Evolutionary conservation across 164 flowering plant species (phyloP).

Genomic region (Nelumbo lutea): DNA sequence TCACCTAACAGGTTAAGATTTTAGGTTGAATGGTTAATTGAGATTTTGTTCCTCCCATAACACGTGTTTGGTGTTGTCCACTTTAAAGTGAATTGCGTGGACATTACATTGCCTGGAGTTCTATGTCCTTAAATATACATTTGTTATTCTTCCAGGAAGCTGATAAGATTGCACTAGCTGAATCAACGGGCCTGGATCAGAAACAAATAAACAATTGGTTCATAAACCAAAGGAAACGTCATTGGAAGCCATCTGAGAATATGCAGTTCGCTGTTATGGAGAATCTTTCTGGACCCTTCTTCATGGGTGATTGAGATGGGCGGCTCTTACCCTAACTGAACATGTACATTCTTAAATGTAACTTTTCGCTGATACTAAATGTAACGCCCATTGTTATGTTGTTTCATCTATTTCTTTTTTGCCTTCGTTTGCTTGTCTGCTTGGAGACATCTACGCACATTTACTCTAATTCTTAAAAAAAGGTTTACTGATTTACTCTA

Average conservation of each 20-base stretch:
- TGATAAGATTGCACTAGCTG: slow-evolving; percentile 51
- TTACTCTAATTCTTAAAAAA: too few species aligned
- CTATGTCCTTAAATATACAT: too few species aligned
- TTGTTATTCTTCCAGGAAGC: slow-evolving; percentile 33
- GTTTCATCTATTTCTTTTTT: background rate
- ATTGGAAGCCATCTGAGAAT: slow-evolving; percentile 74
- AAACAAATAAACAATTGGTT: slow-evolving; percentile 58
- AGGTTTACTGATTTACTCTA: too few species aligned
- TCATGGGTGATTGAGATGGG: slow-evolving; percentile 26
- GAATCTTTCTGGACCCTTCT: slow-evolving; percentile 36
- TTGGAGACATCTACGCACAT: too few species aligned
- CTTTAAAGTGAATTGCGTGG: too few species aligned
- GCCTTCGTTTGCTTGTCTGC: background rate
- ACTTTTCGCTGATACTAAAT: slow-evolving; percentile 11
- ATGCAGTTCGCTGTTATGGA: slow-evolving; percentile 63
- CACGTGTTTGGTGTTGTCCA: too few species aligned
- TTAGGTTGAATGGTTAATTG: too few species aligned
- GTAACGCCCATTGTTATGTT: slow-evolving; percentile 1
- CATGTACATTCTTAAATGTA: slow-evolving; percentile 15
- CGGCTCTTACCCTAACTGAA: background rate
- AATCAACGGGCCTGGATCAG: slow-evolving; percentile 5
- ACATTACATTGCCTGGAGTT: too few species aligned
- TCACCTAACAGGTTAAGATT: too few species aligned
- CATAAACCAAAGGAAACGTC: slow-evolving; percentile 28
- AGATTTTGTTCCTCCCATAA: background rate